These are phyloP conservation scores for Handroanthus guayacan DNA, from an alignment of 257 asterid species.

Conservation along the genomic window DNA sequence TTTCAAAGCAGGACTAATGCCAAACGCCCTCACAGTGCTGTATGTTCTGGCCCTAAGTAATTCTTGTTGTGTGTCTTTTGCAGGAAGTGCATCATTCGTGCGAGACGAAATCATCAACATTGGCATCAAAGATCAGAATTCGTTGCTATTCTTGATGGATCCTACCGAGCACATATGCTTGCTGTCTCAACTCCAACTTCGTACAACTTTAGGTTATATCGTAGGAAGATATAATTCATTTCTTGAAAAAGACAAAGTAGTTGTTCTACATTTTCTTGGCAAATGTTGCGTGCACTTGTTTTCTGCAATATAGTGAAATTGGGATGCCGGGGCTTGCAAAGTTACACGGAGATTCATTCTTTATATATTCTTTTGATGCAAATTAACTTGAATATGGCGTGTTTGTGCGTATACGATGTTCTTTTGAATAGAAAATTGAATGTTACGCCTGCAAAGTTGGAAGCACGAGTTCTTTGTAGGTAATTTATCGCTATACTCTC, in stretches of 20 bases:
- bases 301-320: background rate
- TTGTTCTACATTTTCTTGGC: background rate
- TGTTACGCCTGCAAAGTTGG: background rate
- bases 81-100: constrained; percentile 27
- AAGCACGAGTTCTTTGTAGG: background rate
- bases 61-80: constrained; percentile 15
- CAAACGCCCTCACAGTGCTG: background rate
- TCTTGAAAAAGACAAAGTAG: background rate
- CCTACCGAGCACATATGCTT: background rate
- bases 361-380: background rate
- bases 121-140: constrained; percentile 22
- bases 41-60: background rate
- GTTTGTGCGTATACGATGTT: background rate
- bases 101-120: background rate
- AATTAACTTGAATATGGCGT: background rate
- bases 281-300: too few species aligned
- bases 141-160: constrained; percentile 22
- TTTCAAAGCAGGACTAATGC: background rate
- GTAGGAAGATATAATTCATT: constrained; percentile 9
- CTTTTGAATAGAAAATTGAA: background rate
- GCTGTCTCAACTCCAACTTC: constrained; percentile 11
- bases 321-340: background rate
- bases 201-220: background rate
- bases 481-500: background rate
- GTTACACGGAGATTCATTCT: background rate